Percentiles rank a stretch among this genome's conserved stretches.
Evolutionary conservation across 352 stramenopile species (phyloP).

Genomic region (Globisporangium radiosum): DNA sequence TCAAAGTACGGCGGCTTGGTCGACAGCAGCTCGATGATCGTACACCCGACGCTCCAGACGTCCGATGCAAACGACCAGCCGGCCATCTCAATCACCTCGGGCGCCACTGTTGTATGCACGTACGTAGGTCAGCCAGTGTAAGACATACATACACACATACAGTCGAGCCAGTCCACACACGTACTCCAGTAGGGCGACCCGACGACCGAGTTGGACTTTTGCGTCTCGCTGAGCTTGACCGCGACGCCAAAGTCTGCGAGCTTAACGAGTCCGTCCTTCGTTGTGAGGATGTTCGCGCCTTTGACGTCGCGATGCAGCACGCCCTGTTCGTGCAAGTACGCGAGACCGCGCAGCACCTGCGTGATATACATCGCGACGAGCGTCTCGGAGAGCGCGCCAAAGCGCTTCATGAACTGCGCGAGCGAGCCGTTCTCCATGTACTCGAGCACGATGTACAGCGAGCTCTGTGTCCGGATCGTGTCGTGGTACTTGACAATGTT

Average conservation of each 20-base stretch:
- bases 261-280: constrained; percentile 89
- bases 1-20: constrained; percentile 93
- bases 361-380: constrained; percentile 90
- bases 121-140: too few species aligned
- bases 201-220: constrained; percentile 87
- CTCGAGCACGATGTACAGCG: constrained; percentile 83
- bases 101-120: constrained; percentile 65
- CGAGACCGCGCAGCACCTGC: constrained; percentile 87
- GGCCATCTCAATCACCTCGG: constrained; percentile 95
- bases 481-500: constrained; percentile 96
- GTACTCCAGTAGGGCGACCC: constrained; percentile 94
- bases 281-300: constrained; percentile 91
- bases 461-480: constrained; percentile 85
- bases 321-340: constrained; percentile 89
- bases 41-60: constrained; percentile 93
- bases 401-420: constrained; percentile 91
- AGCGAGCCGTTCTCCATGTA: constrained; percentile 95
- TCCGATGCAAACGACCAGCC: constrained; percentile 89
- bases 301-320: constrained; percentile 93
- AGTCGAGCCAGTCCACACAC: constrained; percentile 7
- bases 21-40: constrained; percentile 92
- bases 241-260: constrained; percentile 92
- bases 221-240: constrained; percentile 82
- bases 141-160: too few species aligned
- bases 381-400: constrained; percentile 88